Percentiles rank a stretch among this genome's conserved stretches.
Conservation (phyloP, 1,284 basidiomycete species). For the Cutaneotrichosporon daszewskae region DNA sequence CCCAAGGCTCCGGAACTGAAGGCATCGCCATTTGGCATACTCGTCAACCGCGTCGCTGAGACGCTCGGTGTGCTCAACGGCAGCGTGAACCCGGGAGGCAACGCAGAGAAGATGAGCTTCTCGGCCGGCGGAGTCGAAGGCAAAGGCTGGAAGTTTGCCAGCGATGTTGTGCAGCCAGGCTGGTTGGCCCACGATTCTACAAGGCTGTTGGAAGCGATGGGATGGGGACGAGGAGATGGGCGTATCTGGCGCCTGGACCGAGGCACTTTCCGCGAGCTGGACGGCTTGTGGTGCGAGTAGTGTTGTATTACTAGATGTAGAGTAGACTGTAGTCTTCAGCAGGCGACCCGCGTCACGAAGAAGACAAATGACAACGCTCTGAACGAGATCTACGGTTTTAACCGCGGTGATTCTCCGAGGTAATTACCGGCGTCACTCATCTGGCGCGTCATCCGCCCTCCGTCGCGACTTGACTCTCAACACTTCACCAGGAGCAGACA, state of each 20-base stretch:
- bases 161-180: conserved; percentile 63
- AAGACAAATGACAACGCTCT: too few relatives aligned
- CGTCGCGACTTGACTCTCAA: neutral
- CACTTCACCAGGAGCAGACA: conserved; percentile 4
- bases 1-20: conserved; percentile 49
- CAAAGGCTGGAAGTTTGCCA: conserved; percentile 70
- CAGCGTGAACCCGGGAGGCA: conserved; percentile 27
- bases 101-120: conserved; percentile 37
- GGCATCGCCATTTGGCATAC: conserved; percentile 56
- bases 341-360: too few relatives aligned
- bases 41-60: conserved; percentile 72
- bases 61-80: conserved; percentile 79
- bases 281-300: conserved; percentile 30
- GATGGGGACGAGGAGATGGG: conserved; percentile 16
- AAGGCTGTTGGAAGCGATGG: conserved; percentile 48
- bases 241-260: conserved; percentile 26
- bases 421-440: too few relatives aligned
- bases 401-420: too few relatives aligned
- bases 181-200: conserved; percentile 68
- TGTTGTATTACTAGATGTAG: too few relatives aligned
- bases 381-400: too few relatives aligned
- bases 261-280: conserved; percentile 36
- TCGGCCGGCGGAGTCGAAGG: conserved; percentile 57
- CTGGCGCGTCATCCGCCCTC: too few relatives aligned
- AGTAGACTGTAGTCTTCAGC: too few relatives aligned